Percentiles rank a stretch among this genome's conserved stretches.
Evolutionary conservation across 2,329 filamentous ascomycete genomes (phyloP).

Genomic region (Corinectria fuckeliana): DNA sequence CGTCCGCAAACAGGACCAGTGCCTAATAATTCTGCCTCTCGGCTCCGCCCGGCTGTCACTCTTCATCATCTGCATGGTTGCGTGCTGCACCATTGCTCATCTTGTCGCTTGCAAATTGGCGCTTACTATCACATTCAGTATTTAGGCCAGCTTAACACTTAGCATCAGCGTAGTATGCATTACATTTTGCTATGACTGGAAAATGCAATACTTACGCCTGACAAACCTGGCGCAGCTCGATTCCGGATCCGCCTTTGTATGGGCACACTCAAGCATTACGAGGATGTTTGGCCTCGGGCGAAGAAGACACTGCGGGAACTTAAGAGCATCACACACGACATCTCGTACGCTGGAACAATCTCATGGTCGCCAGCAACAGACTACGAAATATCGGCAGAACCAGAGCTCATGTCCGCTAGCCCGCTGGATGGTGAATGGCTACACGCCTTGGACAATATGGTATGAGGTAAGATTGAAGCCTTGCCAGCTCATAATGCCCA

Average conservation of each 20-base stretch:
- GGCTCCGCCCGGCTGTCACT: neutral
- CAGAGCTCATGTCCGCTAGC: no score
- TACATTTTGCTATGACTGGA: no score
- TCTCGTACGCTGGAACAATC: neutral
- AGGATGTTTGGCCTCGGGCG: neutral
- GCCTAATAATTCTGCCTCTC: neutral
- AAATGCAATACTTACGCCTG: neutral
- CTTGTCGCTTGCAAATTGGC: neutral
- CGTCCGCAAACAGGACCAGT: neutral
- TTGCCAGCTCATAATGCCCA: no score
- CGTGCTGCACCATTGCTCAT: neutral
- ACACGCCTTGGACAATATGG: no score
- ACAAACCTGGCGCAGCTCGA: neutral
- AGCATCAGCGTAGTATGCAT: no score
- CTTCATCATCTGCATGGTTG: neutral
- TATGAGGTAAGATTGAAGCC: neutral
- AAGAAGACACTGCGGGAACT: neutral
- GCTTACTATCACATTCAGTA: no score
- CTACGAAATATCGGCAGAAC: no score
- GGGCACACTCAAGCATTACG: neutral
- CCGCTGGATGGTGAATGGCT: no score
- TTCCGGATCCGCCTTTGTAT: neutral
- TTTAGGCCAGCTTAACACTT: no score
- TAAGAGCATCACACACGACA: neutral
- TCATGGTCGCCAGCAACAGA: neutral